phyloP scores from a whole-genome alignment of 2,329 filamentous ascomycete species.

The Colletotrichum sp. region DNA sequence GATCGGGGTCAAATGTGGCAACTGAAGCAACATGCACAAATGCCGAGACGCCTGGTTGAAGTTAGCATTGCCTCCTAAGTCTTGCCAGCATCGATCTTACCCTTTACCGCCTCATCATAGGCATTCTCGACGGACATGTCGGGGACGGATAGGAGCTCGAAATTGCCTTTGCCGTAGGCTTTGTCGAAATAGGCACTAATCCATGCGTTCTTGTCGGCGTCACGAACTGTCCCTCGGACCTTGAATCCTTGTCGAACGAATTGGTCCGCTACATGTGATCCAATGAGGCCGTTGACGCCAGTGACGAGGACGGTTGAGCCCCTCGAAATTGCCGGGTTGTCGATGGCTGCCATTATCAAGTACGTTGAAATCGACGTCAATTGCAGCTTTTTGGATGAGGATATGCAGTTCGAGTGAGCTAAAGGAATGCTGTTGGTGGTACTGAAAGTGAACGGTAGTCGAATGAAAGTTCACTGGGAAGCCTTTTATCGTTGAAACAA shows the following conservation, averaged over 20 bases:
- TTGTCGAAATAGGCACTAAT: conserved; percentile 30
- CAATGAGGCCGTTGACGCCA: conserved; percentile 46
- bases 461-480: background rate
- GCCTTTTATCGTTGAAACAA: background rate
- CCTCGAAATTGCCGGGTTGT: conserved; percentile 23
- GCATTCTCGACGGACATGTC: conserved; percentile 34
- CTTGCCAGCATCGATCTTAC: background rate
- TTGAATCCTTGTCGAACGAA: conserved; percentile 43
- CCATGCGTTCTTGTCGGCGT: conserved; percentile 35
- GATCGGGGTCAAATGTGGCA: conserved; percentile 36
- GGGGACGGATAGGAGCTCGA: conserved; percentile 36
- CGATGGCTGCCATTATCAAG: background rate
- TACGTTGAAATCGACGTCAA: background rate
- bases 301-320: conserved; percentile 44
- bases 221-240: conserved; percentile 49
- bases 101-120: conserved; percentile 32
- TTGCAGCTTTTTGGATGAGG: background rate
- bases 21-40: conserved; percentile 44
- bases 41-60: conserved; percentile 21
- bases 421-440: background rate
- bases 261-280: conserved; percentile 42
- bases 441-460: fast-evolving
- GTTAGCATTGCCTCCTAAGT: background rate
- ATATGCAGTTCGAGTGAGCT: background rate
- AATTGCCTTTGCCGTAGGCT: conserved; percentile 35